phyloP scores from a whole-genome alignment of 2,329 filamentous ascomycete species.

The Colletotrichum tropicale region DNA sequence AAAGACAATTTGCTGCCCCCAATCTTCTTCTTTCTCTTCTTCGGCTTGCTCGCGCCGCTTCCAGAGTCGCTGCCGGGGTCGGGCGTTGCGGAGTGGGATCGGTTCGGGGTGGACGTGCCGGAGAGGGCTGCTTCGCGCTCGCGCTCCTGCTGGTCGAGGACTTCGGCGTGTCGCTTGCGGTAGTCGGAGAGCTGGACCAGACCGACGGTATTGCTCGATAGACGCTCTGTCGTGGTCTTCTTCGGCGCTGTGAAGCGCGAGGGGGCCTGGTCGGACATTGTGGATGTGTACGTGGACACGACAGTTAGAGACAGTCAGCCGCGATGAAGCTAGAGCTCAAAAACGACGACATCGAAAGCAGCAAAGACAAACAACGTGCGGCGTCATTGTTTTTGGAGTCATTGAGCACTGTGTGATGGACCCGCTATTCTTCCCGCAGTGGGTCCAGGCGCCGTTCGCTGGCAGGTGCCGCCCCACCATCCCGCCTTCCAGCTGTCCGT shows the following conservation, averaged over 20 bases:
- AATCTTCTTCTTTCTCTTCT: constrained; percentile 50
- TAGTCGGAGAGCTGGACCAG: constrained; percentile 93
- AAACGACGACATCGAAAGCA: background rate
- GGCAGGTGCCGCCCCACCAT: background rate
- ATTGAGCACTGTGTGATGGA: background rate
- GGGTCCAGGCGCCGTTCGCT: constrained; percentile 4
- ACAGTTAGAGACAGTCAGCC: background rate
- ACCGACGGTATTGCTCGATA: constrained; percentile 88
- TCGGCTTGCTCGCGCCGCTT: constrained; percentile 33
- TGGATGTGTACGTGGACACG: background rate
- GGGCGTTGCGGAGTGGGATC: constrained; percentile 52
- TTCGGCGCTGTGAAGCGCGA: constrained; percentile 78
- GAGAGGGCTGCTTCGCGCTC: constrained; percentile 69
- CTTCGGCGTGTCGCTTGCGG: constrained; percentile 92
- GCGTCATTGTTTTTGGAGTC: background rate
- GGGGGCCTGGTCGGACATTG: constrained; percentile 45
- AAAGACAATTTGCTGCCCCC: constrained; percentile 64
- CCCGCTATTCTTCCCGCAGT: constrained; percentile 6
- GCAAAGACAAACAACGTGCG: background rate
- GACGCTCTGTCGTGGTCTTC: constrained; percentile 77
- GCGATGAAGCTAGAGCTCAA: background rate
- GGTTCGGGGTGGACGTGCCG: constrained; percentile 51
- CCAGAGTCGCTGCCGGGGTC: constrained; percentile 40
- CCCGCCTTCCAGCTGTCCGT: constrained; percentile 3
- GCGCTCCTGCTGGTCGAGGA: constrained; percentile 87